Evolutionary conservation across 768 basidiomycete species (phyloP).

Genomic region (Boletus subparvulus): DNA sequence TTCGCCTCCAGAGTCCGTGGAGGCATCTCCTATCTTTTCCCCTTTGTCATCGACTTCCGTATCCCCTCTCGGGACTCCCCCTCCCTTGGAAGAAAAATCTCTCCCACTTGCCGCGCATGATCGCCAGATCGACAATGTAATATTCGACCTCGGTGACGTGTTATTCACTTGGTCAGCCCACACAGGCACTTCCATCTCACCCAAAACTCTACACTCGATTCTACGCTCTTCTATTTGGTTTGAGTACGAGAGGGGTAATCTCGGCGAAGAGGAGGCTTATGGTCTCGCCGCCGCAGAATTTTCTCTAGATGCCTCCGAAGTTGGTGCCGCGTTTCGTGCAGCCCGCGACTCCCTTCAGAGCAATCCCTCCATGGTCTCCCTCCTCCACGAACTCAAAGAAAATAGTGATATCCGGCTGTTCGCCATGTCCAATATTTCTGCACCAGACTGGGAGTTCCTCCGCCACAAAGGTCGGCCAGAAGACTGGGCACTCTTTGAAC

Average conservation of each 20-base stretch:
- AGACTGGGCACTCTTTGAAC: slow-evolving; percentile 23
- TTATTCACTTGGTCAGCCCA: slow-evolving; percentile 24
- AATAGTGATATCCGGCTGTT: slow-evolving; percentile 10
- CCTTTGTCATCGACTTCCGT: background rate
- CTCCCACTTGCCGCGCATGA: background rate
- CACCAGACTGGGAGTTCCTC: slow-evolving; percentile 23
- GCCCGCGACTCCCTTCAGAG: slow-evolving; percentile 11
- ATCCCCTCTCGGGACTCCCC: slow-evolving; percentile 1
- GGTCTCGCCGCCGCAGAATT: slow-evolving; percentile 10
- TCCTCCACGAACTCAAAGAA: slow-evolving; percentile 17
- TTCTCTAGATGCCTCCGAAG: slow-evolving; percentile 14
- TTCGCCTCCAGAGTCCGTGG: background rate
- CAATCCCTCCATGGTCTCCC: slow-evolving; percentile 11
- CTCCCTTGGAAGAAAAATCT: slow-evolving; percentile 2
- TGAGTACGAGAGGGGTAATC: slow-evolving; percentile 24
- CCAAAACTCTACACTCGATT: slow-evolving; percentile 9
- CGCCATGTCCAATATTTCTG: slow-evolving; percentile 25
- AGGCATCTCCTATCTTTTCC: background rate
- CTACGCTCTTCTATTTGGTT: slow-evolving; percentile 21
- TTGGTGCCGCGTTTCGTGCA: slow-evolving; percentile 4
- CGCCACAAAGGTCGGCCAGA: slow-evolving; percentile 6
- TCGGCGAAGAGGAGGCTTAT: slow-evolving; percentile 11
- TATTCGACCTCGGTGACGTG: slow-evolving; percentile 25
- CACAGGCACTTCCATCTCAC: slow-evolving; percentile 12
- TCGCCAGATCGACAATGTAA: slow-evolving; percentile 21